A percentile compares a stretch with the other conserved stretches of the same genome.
These are phyloP conservation scores for Aegilops sharonensis DNA, from an alignment of 176 grass and related monocot species.

Conservation along the genomic window DNA sequence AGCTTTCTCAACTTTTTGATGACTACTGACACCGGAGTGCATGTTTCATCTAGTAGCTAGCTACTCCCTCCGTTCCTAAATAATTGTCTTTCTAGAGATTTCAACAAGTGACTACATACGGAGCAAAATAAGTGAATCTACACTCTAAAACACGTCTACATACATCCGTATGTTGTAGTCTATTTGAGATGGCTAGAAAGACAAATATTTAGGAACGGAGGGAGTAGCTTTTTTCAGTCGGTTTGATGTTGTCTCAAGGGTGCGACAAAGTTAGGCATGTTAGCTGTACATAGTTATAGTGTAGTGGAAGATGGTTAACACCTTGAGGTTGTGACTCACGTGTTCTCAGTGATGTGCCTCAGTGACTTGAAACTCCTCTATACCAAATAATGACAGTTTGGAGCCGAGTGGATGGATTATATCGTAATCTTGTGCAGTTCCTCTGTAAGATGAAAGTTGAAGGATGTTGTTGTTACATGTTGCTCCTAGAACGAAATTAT, in stretches of 20 bases:
- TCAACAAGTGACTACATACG: too few species aligned
- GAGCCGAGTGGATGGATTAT: background rate
- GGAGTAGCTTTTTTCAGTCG: background rate
- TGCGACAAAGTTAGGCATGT: background rate
- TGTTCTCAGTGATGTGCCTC: background rate
- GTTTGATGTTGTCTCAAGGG: background rate
- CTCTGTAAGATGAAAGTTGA: background rate
- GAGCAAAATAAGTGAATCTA: too few species aligned
- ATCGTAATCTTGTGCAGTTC: background rate
- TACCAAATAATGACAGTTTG: background rate
- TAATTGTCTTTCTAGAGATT: too few species aligned
- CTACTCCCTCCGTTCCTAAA: background rate
- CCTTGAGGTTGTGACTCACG: background rate
- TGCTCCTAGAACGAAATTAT: background rate
- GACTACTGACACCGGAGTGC: slow-evolving; percentile 24
- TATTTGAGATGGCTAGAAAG: too few species aligned
- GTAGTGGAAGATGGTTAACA: background rate
- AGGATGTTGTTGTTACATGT: background rate
- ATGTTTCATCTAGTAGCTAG: background rate
- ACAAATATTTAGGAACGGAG: too few species aligned
- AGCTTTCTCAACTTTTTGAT: slow-evolving; percentile 31
- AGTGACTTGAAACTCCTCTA: background rate
- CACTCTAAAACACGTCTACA: too few species aligned
- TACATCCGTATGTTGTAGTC: too few species aligned
- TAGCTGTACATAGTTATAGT: background rate